Conservation (phyloP, 352 stramenopile species). For the Albugo candida region DNA sequence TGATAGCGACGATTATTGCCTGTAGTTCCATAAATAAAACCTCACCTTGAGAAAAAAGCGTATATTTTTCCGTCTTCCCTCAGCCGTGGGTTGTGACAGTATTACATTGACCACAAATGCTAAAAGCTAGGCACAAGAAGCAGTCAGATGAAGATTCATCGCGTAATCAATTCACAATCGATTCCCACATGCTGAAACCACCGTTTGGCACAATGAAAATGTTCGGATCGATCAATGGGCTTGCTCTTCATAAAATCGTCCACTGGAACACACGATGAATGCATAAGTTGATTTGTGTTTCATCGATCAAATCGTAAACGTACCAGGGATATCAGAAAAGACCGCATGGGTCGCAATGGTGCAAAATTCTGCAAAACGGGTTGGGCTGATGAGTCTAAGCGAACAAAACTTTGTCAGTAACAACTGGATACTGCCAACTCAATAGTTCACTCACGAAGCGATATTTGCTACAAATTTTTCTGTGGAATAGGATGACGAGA, state of each 20-base stretch:
- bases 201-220: constrained; percentile 44
- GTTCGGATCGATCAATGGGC: constrained; percentile 14
- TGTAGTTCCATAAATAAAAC: background rate
- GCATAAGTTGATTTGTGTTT: background rate
- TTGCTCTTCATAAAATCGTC: constrained; percentile 55
- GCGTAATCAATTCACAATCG: background rate
- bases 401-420: background rate
- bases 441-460: constrained; percentile 7
- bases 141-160: background rate
- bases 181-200: constrained; percentile 72
- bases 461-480: constrained; percentile 9
- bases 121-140: constrained; percentile 22
- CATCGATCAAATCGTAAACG: background rate
- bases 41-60: constrained; percentile 56
- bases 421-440: background rate
- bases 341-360: constrained; percentile 62
- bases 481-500: constrained; percentile 1
- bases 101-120: constrained; percentile 70
- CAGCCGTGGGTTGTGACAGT: constrained; percentile 37
- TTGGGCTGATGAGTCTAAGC: constrained; percentile 27
- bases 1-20: background rate
- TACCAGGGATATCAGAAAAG: constrained; percentile 63
- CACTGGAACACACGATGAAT: constrained; percentile 14
- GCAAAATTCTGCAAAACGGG: constrained; percentile 49
- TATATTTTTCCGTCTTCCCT: constrained; percentile 51